These are phyloP conservation scores for Danielia oregonensis DNA, from an alignment of 805 yeast species.

Conservation along the genomic window DNA sequence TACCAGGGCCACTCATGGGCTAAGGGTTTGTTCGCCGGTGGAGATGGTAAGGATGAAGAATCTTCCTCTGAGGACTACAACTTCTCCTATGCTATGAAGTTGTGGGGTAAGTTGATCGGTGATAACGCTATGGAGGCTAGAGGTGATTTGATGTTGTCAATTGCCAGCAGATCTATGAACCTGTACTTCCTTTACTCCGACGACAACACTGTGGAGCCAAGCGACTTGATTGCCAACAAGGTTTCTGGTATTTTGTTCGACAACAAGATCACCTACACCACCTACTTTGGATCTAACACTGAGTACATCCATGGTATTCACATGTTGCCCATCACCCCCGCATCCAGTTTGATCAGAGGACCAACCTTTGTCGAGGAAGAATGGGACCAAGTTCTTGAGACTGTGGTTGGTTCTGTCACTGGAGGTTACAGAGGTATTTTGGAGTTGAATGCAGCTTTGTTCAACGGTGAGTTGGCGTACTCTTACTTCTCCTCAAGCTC, in stretches of 20 bases:
- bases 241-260: slow-evolving; percentile 75
- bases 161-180: slow-evolving; percentile 53
- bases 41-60: slow-evolving; percentile 72
- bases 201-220: slow-evolving; percentile 55
- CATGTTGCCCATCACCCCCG: slow-evolving; percentile 70
- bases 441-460: slow-evolving; percentile 42
- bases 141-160: slow-evolving; percentile 55
- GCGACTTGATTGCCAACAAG: slow-evolving; percentile 53
- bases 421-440: slow-evolving; percentile 65
- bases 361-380: slow-evolving; percentile 37
- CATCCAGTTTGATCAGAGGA: slow-evolving; percentile 52
- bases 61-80: slow-evolving; percentile 70
- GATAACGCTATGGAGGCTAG: slow-evolving; percentile 51
- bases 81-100: slow-evolving; percentile 62
- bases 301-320: slow-evolving; percentile 77
- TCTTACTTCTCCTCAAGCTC: slow-evolving; percentile 45
- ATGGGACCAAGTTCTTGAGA: slow-evolving; percentile 19
- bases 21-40: slow-evolving; percentile 56
- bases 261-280: slow-evolving; percentile 68
- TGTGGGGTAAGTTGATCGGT: slow-evolving; percentile 61
- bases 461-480: slow-evolving; percentile 48
- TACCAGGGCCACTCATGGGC: slow-evolving; percentile 76
- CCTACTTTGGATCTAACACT: slow-evolving; percentile 59
- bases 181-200: slow-evolving; percentile 52
- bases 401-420: slow-evolving; percentile 39